Conservation (phyloP, 2,329 filamentous ascomycete genomes). For the Pseudogymnoascus sp. region DNA sequence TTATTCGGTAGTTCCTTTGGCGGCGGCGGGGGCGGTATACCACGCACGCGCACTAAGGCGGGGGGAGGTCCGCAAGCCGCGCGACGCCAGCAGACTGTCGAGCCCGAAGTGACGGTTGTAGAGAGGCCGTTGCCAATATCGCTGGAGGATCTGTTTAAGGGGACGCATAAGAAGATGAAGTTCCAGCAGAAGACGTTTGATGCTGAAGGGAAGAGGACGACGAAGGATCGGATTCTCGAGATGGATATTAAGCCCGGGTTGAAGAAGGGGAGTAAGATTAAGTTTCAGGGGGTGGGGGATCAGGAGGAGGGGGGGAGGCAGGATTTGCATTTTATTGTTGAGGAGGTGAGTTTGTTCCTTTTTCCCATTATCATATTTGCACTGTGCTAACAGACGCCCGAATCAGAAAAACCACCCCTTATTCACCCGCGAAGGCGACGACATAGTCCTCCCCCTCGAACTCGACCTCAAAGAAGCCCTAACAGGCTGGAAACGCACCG, state of each 20-base stretch:
- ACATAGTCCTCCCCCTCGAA: slow-evolving; percentile 69
- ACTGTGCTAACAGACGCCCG: no score
- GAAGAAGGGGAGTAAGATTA: slow-evolving; percentile 97
- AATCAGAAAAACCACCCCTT: slow-evolving; percentile 73
- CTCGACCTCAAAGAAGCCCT: slow-evolving; percentile 87
- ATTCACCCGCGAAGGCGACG: slow-evolving; percentile 80
- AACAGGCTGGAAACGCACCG: slow-evolving; percentile 86
- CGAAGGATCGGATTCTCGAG: slow-evolving; percentile 82
- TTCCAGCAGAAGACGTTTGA: slow-evolving; percentile 97
- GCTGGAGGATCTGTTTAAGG: slow-evolving; percentile 81
- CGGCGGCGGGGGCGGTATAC: slow-evolving; percentile 24
- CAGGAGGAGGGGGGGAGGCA: slow-evolving; percentile 94
- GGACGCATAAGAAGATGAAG: slow-evolving; percentile 92
- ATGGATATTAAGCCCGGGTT: slow-evolving; percentile 92
- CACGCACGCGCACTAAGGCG: not conserved
- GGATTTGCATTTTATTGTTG: slow-evolving; percentile 88
- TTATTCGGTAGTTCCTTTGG: no score
- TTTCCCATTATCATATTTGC: no score
- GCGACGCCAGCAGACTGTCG: slow-evolving; percentile 4
- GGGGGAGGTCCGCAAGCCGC: no score
- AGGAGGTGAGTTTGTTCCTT: slow-evolving; percentile 59
- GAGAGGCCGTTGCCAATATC: slow-evolving; percentile 74
- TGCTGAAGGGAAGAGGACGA: slow-evolving; percentile 68
- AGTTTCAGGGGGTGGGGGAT: slow-evolving; percentile 95
- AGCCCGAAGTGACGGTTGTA: slow-evolving; percentile 78